Percentiles rank a stretch among this genome's conserved stretches.
Evolutionary conservation across 495 filamentous ascomycete genomes (phyloP).

Genomic region (Collariella sp.): DNA sequence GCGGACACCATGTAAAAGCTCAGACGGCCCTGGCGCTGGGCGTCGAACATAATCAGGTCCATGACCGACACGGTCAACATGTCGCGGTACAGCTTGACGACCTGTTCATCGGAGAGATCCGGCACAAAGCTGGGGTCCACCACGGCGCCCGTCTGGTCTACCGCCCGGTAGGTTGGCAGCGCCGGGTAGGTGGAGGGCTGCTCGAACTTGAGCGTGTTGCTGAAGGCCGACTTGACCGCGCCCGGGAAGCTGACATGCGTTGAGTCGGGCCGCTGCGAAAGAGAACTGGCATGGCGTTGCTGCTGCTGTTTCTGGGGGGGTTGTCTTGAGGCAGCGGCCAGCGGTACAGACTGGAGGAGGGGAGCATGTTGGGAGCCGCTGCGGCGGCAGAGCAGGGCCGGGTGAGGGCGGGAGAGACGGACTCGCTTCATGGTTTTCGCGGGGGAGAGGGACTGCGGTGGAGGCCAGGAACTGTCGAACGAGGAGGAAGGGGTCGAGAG

Average conservation of each 20-base stretch:
- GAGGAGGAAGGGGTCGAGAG: background rate
- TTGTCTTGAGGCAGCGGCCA: background rate
- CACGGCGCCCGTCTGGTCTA: conserved; percentile 73
- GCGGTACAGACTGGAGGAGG: background rate
- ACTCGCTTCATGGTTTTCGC: conserved; percentile 19
- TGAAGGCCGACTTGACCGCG: conserved; percentile 91
- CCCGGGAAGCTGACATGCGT: conserved; percentile 81
- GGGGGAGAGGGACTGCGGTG: background rate
- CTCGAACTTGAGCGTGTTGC: conserved; percentile 64
- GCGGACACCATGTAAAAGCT: conserved; percentile 98
- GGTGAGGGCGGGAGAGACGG: conserved; percentile 2
- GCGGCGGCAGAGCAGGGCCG: conserved; percentile 4
- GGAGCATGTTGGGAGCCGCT: background rate
- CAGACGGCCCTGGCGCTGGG: conserved; percentile 67
- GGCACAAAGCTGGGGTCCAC: conserved; percentile 59
- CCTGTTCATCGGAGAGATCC: conserved; percentile 60
- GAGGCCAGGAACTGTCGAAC: background rate
- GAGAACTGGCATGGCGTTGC: conserved; percentile 26
- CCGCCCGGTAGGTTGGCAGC: conserved; percentile 77
- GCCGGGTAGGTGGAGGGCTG: conserved; percentile 57
- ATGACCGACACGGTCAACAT: conserved; percentile 77
- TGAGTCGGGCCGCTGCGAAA: conserved; percentile 61
- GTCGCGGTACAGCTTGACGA: conserved; percentile 53
- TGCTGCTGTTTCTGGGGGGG: background rate
- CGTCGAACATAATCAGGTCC: conserved; percentile 92